Base-by-base conservation (phyloP, 805 yeast species). In the Diddensiella santjacobensis region DNA sequence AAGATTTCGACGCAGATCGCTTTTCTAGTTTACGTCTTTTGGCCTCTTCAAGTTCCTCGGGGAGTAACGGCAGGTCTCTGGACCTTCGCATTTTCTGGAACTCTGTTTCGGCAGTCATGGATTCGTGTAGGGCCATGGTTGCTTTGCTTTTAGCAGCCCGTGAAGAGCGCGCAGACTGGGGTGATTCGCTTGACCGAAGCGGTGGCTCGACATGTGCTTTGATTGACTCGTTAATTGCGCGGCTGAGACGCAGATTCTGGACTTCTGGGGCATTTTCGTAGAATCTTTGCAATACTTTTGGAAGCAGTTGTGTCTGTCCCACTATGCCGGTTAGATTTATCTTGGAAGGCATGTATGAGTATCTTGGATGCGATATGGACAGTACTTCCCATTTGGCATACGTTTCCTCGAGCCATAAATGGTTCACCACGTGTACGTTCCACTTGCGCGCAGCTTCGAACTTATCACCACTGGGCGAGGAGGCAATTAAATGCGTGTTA, bases 391-490 rank as follows among this genome's bases (percentile, higher is more conserved):
- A 85, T 40, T 73, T 65, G 0, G 76, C 70, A 53, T 74, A 91
- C 37, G 88, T 77, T 47, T 86, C 90, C 60, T 91, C 98, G 11
- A 91, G 66, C 99, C 99, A 91, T 11, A 82, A 60, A 65, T 88
- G 96, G 59, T 85, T 89, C 0, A 87, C 81, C 1, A 84, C 71
- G 24, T 73, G 72, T 19, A 87, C 67, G 5, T 63, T 61, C 96
- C 96, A 89, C 52, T 74, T 73, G 30, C 70, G 61, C 0, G 93
- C 95, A 15, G 89, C 87, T 8, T 74, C 76, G 58, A 77, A 87
- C 66, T 91, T 91, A 48, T 75, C 78, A 1, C 99, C 97, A 13
- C 61, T 62, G 0, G 84, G 74, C 29, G 72, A 73, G 0, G 89
- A 83, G 1, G 87, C 79, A 3, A 91, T 73, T 26, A 91, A 70